These are phyloP conservation scores for Pyronema omphalodes DNA, from an alignment of 495 filamentous ascomycete species.

Conservation along the genomic window DNA sequence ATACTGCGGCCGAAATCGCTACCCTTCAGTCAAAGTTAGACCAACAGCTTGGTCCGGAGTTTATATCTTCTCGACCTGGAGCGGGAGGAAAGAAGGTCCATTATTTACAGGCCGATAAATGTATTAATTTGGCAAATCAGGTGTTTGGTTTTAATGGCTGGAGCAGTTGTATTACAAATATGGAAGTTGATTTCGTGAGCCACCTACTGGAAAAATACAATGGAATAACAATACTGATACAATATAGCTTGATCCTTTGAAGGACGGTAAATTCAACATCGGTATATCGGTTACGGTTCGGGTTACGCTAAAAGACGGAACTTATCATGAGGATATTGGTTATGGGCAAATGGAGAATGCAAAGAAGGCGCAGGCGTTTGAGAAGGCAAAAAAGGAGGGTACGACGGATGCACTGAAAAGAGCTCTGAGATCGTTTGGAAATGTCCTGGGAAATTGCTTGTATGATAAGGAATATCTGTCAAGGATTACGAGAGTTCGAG, in stretches of 20 bases:
- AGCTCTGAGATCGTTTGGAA: slow-evolving; percentile 79
- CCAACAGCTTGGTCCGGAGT: slow-evolving; percentile 92
- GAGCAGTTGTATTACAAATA: slow-evolving; percentile 74
- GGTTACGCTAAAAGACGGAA: slow-evolving; percentile 77
- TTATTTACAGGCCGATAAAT: slow-evolving; percentile 84
- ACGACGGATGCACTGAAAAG: slow-evolving; percentile 88
- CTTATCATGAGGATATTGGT: slow-evolving; percentile 91
- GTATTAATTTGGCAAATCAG: slow-evolving; percentile 88
- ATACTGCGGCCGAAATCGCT: slow-evolving; percentile 77
- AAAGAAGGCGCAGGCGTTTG: slow-evolving; percentile 87
- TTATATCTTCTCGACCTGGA: slow-evolving; percentile 68
- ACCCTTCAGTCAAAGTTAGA: slow-evolving; percentile 71
- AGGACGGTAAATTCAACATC: slow-evolving; percentile 50
- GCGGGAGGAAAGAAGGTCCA: slow-evolving; percentile 68
- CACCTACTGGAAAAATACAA: neutral
- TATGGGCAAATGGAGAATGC: slow-evolving; percentile 92
- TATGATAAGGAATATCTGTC: slow-evolving; percentile 88
- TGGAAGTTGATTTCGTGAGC: slow-evolving; percentile 76
- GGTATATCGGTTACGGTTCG: slow-evolving; percentile 77
- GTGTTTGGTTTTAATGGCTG: slow-evolving; percentile 98
- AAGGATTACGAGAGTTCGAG: slow-evolving; percentile 65
- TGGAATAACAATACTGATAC: slow-evolving; percentile 13
- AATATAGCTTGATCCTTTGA: slow-evolving; percentile 42
- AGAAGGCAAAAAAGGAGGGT: slow-evolving; percentile 95
- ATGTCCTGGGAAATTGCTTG: slow-evolving; percentile 89